Evolutionary conservation across 495 filamentous ascomycete species (phyloP), one percentile per base, ranked within the genome.

Genomic region (Penicillium soppii): DNA sequence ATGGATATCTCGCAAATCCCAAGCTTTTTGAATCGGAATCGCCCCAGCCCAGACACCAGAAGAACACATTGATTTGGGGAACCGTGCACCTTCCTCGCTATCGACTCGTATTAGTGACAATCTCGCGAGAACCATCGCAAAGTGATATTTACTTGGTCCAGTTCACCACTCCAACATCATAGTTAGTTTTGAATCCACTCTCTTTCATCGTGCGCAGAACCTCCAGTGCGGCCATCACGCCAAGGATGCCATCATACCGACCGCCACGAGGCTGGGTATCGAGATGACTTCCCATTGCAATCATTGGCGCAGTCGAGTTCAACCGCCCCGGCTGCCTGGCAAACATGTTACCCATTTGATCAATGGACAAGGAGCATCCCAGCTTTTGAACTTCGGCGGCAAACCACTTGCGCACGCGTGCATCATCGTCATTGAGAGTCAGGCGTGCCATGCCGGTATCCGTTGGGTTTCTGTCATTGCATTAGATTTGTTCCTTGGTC

Each of bases 271-370:
- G 88, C 66, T 90, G 84, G 1, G 87, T 76, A 44, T 79, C 76
- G 3, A 78, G 52, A 49, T 79, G 75, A 19, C 71, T 75, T 16
- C 76, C 76, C 66, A 76, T 71, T 1, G 61, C 75, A 39, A 71
- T 79, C 58, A 68, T 67, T 3, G 70, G 70, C 1, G 54, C 54
- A 5, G 63, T 61, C 0, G 67, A 70, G 16, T 67, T 62, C 19
- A 66, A 59, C n/a, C 64, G 58, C 0, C 86, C 86, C 1, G 78
- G 66, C 21, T 81, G 76, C 0, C 83, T 62, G 2, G 87, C 86
- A 63, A 90, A 91, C 55, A 84, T 85, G 50, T 90, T 91, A 2
- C 83, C 83, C 82, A 87, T 85, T 27, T 79, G 62, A 53, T 87
- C 84, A 20, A 82, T 57, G 5, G 66, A 71, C 3, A 80, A 70